Conservation (phyloP, 2,329 filamentous ascomycete species). For the Clonostachys sp. region DNA sequence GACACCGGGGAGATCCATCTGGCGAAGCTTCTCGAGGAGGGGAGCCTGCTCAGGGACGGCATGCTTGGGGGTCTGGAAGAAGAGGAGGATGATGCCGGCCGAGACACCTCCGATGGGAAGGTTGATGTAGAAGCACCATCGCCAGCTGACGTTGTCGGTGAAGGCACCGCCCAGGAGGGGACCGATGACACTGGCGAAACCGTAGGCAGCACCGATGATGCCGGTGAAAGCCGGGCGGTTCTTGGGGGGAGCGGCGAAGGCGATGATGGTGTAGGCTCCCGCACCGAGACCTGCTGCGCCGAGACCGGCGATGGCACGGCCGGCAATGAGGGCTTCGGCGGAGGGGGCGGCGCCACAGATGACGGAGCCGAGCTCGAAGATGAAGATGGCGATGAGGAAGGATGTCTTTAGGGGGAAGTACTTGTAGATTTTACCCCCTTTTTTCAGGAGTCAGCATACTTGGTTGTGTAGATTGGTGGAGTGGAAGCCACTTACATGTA, state of each 20-base stretch:
- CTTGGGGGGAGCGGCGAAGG: conserved; percentile 17
- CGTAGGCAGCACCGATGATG: conserved; percentile 15
- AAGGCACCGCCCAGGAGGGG: conserved; percentile 18
- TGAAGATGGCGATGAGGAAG: conserved; percentile 40
- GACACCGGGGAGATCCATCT: conserved; percentile 35
- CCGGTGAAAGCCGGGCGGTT: conserved; percentile 15
- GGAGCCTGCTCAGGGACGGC: conserved; percentile 21
- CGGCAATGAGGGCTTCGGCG: conserved; percentile 43
- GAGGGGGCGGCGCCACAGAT: conserved; percentile 43
- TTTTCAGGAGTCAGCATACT: background rate
- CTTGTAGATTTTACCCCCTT: conserved; percentile 41
- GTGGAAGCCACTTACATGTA: conserved; percentile 21
- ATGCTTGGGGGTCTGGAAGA: conserved; percentile 28
- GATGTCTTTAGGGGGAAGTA: conserved; percentile 47
- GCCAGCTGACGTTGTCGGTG: conserved; percentile 15
- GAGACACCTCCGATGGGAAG: conserved; percentile 18
- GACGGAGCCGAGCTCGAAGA: conserved; percentile 50
- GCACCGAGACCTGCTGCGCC: conserved; percentile 38
- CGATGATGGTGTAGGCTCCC: conserved; percentile 40
- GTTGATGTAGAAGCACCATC: conserved; percentile 24
- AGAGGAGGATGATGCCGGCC: conserved; percentile 19
- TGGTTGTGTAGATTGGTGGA: conserved; percentile 6
- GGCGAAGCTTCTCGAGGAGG: conserved; percentile 29
- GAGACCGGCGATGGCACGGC: conserved; percentile 43
- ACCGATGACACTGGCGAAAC: conserved; percentile 14